A percentile compares a stretch with the other conserved stretches of the same genome.
These are phyloP conservation scores for Pleoardoris graminearum DNA, from an alignment of 2,329 filamentous ascomycete genomes.

Conservation along the genomic window DNA sequence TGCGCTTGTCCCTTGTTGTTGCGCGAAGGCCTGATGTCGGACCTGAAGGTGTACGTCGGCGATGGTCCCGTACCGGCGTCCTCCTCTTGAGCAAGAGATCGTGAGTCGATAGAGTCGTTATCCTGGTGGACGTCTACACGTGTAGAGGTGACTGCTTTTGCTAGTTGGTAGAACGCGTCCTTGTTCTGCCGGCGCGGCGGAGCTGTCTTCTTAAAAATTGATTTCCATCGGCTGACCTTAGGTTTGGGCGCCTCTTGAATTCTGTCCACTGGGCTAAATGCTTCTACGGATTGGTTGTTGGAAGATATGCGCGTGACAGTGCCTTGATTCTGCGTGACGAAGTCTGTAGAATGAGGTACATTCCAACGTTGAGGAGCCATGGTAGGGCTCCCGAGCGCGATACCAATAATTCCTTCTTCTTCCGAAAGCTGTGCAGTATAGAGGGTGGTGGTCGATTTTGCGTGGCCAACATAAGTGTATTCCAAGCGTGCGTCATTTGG, in stretches of 20 bases:
- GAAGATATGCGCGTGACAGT: conserved; percentile 25
- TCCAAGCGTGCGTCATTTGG: conserved; percentile 29
- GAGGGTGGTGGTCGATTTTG: conserved; percentile 35
- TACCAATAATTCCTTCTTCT: conserved; percentile 41
- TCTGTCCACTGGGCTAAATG: conserved; percentile 7
- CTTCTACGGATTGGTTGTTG: conserved; percentile 12
- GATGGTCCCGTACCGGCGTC: conserved; percentile 27
- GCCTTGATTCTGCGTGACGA: conserved; percentile 18
- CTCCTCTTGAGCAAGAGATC: conserved; percentile 18
- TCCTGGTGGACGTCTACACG: conserved; percentile 42
- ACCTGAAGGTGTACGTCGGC: conserved; percentile 36
- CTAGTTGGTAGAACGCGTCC: conserved; percentile 42
- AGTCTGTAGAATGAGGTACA: conserved; percentile 25
- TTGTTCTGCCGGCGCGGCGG: conserved; percentile 29
- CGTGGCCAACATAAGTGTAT: conserved; percentile 32
- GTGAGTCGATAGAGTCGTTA: conserved; percentile 26
- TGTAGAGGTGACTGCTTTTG: conserved; percentile 25
- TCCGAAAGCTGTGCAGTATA: conserved; percentile 35
- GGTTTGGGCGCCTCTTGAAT: conserved; percentile 30
- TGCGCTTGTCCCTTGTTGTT: conserved; percentile 26
- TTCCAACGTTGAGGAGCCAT: conserved; percentile 34
- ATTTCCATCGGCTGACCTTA: conserved; percentile 46
- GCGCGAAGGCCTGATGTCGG: conserved; percentile 35
- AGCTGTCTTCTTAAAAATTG: conserved; percentile 41
- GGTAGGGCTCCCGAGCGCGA: conserved; percentile 46